Evolutionary conservation across 78 protist genomes (phyloP).

Genomic region (Dictyostelium discoideum): DNA sequence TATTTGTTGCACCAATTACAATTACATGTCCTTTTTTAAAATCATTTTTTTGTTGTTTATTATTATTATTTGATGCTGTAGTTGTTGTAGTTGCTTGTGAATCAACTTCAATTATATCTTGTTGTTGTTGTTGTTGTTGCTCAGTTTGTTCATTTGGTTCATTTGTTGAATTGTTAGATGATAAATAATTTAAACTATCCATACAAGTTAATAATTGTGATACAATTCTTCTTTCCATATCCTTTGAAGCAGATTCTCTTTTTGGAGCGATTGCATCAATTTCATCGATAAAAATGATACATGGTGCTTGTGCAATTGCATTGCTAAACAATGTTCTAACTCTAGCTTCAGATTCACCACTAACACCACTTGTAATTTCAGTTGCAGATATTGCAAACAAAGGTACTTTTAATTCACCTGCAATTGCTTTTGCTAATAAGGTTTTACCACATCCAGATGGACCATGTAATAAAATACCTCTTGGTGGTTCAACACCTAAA

Average conservation of each 20-base stretch:
- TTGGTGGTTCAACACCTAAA: constrained; percentile 93
- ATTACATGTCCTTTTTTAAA: constrained; percentile 81
- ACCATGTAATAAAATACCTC: constrained; percentile 96
- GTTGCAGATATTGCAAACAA: constrained; percentile 91
- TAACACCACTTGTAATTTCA: constrained; percentile 95
- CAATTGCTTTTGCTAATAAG: constrained; percentile 94
- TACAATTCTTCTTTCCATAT: constrained; percentile 98
- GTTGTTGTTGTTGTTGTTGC: background rate
- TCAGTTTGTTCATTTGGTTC: background rate
- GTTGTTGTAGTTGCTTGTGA: background rate
- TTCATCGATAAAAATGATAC: constrained; percentile 97
- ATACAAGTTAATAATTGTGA: constrained; percentile 98
- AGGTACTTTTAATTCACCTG: constrained; percentile 87
- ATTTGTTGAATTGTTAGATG: background rate
- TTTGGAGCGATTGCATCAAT: constrained; percentile 98
- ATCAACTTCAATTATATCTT: background rate
- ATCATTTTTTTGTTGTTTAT: background rate
- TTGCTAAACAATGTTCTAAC: constrained; percentile 88
- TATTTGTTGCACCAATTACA: constrained; percentile 95
- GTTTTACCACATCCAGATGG: constrained; percentile 99
- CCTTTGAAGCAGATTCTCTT: constrained; percentile 95
- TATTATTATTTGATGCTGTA: background rate
- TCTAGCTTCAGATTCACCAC: constrained; percentile 97
- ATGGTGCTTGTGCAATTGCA: constrained; percentile 90
- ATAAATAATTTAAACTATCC: constrained; percentile 84